Conservation (phyloP, 768 basidiomycete species). For the Mycena belliarum region DNA sequence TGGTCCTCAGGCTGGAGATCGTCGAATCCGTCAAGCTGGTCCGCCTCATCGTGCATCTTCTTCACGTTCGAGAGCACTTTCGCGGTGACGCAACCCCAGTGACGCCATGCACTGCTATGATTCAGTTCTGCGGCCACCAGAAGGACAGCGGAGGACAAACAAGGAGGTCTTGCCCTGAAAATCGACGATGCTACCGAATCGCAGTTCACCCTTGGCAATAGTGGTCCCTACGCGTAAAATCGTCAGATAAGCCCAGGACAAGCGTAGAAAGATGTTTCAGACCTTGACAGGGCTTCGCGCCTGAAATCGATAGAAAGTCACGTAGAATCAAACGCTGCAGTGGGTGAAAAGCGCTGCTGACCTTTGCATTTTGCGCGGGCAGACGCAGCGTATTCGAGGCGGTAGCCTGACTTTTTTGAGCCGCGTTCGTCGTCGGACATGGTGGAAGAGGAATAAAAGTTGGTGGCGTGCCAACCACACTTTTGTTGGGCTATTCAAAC, state of each 20-base stretch:
- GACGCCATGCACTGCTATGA: conserved; percentile 68
- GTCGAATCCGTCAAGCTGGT: conserved; percentile 86
- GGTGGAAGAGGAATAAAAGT: background rate
- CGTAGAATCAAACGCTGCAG: background rate
- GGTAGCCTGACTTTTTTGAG: conserved; percentile 59
- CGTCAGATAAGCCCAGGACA: conserved; percentile 10
- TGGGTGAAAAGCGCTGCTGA: conserved; percentile 32
- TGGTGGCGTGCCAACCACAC: background rate
- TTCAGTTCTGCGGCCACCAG: background rate
- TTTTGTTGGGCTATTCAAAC: conserved; percentile 3
- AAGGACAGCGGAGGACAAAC: conserved; percentile 38
- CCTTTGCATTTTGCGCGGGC: conserved; percentile 80
- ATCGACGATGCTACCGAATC: conserved; percentile 76
- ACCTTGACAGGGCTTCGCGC: conserved; percentile 79
- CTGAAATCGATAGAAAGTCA: conserved; percentile 37
- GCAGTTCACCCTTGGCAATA: conserved; percentile 71
- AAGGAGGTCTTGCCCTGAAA: conserved; percentile 68
- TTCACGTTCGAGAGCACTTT: conserved; percentile 63
- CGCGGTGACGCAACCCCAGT: conserved; percentile 85
- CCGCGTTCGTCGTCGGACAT: conserved; percentile 36
- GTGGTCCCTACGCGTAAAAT: conserved; percentile 50
- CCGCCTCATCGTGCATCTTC: conserved; percentile 51
- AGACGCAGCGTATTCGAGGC: conserved; percentile 74
- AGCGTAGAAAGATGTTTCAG: conserved; percentile 18
- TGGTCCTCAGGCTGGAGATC: conserved; percentile 71